A percentile compares a stretch with the other conserved stretches of the same genome.
Conservation (phyloP, 163 green algal species). For the Prototheca stagnorum region DNA sequence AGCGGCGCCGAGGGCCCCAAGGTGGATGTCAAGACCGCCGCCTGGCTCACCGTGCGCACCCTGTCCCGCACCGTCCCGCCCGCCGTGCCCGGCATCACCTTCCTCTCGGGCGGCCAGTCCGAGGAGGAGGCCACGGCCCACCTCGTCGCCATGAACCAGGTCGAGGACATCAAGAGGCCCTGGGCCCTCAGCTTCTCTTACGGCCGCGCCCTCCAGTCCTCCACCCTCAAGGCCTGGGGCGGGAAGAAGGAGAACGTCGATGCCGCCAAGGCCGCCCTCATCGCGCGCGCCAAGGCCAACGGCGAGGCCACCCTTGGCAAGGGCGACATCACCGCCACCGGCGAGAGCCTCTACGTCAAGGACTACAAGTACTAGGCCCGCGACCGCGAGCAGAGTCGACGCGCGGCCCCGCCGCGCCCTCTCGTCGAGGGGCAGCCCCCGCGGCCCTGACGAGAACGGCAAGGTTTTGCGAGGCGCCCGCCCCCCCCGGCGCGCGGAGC, state of each 20-base stretch:
- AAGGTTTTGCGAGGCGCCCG: neutral
- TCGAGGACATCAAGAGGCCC: slow-evolving; percentile 49
- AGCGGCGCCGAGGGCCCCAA: slow-evolving; percentile 14
- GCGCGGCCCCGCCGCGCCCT: too few relatives aligned
- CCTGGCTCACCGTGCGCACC: slow-evolving; percentile 31
- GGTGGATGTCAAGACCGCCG: slow-evolving; percentile 23
- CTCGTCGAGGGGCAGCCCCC: neutral
- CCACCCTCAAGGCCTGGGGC: slow-evolving; percentile 70
- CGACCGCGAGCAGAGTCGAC: too few relatives aligned
- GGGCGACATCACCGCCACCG: slow-evolving; percentile 20
- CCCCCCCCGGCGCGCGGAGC: neutral
- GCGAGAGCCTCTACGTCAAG: slow-evolving; percentile 25
- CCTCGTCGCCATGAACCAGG: slow-evolving; percentile 92
- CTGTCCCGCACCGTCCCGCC: slow-evolving; percentile 34
- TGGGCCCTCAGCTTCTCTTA: slow-evolving; percentile 98
- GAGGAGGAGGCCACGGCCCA: slow-evolving; percentile 93
- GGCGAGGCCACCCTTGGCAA: slow-evolving; percentile 49
- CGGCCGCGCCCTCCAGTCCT: slow-evolving; percentile 73
- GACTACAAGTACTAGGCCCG: slow-evolving; percentile 33
- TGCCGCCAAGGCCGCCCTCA: slow-evolving; percentile 56
- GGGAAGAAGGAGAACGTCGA: slow-evolving; percentile 75
- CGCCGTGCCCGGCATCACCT: slow-evolving; percentile 49
- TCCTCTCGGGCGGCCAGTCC: slow-evolving; percentile 92
- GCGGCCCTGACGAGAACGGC: too few relatives aligned
- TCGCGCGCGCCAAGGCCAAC: slow-evolving; percentile 51